Conservation (phyloP, 106 monocot species). For the Dendrobium catenatum region DNA sequence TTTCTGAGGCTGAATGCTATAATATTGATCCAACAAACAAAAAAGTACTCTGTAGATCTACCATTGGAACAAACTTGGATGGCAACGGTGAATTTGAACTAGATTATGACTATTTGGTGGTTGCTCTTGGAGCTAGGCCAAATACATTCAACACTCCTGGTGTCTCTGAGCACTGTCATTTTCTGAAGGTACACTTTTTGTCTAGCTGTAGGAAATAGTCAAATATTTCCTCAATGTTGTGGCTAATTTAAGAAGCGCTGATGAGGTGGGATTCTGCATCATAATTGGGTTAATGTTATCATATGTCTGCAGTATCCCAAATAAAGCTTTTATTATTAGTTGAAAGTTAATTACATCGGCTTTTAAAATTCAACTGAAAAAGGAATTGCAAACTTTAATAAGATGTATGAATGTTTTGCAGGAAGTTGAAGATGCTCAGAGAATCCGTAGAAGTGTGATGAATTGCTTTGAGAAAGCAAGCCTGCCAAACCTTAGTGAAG, state of each 20-base stretch:
- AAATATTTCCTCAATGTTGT: neutral
- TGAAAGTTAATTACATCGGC: neutral
- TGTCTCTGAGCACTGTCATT: conserved; percentile 81
- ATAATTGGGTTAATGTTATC: neutral
- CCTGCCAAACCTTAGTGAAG: conserved; percentile 62
- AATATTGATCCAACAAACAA: conserved; percentile 75
- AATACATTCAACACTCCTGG: conserved; percentile 99
- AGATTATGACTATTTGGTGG: conserved; percentile 83
- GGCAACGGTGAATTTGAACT: conserved; percentile 86
- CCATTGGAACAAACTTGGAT: conserved; percentile 60
- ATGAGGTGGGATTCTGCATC: neutral
- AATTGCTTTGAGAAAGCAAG: conserved; percentile 75
- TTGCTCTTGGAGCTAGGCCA: conserved; percentile 72
- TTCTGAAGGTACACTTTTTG: conserved; percentile 61
- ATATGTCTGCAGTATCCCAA: neutral
- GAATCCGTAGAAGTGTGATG: conserved; percentile 63
- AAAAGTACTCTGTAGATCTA: conserved; percentile 54
- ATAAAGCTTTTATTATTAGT: neutral
- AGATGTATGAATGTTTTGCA: conserved; percentile 13
- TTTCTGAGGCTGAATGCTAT: conserved; percentile 88
- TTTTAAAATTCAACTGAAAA: neutral
- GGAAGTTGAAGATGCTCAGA: conserved; percentile 95
- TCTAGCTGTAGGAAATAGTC: neutral
- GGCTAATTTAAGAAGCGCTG: neutral
- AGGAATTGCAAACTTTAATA: neutral